Evolutionary conservation across 192 early-diverging fungal genomes (phyloP).

Genomic region (Linnemannia schmuckeri): DNA sequence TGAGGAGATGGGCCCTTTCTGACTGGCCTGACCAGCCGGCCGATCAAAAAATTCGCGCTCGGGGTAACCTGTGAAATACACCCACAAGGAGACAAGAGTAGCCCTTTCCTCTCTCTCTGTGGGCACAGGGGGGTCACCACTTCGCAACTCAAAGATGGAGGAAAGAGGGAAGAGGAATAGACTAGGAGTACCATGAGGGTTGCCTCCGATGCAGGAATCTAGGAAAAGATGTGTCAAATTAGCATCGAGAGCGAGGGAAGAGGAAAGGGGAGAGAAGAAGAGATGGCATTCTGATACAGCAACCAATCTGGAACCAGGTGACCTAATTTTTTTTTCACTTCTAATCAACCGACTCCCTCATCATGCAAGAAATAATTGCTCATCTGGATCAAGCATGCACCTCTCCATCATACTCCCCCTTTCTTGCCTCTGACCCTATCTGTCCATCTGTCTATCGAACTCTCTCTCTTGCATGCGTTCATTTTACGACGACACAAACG

Average conservation of each 20-base stretch:
- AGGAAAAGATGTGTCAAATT: neutral
- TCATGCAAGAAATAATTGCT: conserved; percentile 2
- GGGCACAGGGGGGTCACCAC: too few species aligned
- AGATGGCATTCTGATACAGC: neutral
- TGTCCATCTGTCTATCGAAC: neutral
- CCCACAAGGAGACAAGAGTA: too few species aligned
- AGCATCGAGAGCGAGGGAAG: neutral
- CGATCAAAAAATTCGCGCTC: too few species aligned
- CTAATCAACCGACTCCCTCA: neutral
- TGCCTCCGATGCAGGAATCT: neutral
- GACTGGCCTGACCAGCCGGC: too few species aligned
- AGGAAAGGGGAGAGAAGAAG: neutral
- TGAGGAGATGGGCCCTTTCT: too few species aligned
- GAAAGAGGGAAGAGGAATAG: neutral
- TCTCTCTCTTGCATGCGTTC: neutral
- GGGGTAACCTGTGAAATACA: too few species aligned
- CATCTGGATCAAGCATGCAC: neutral
- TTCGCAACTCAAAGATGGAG: too few species aligned
- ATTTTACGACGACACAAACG: neutral
- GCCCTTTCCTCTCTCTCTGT: too few species aligned
- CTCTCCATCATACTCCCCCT: neutral
- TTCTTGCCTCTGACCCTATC: neutral
- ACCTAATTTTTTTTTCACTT: neutral
- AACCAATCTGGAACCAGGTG: neutral
- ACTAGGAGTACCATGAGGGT: neutral